Conservation (phyloP, 306 rosid genomes). For the Macrotyloma uniflorum region DNA sequence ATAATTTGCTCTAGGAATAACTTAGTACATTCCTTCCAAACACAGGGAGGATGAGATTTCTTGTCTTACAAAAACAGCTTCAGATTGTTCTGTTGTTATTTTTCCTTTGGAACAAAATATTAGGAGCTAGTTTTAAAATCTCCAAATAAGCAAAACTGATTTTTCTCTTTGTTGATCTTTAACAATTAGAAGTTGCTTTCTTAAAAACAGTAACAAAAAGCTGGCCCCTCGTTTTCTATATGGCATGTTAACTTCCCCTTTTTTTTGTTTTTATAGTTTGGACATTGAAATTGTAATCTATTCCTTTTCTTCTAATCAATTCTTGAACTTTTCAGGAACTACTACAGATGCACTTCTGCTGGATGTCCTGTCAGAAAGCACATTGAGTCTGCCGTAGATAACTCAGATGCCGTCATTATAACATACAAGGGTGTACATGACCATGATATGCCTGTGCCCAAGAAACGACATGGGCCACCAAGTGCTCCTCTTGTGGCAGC, state of each 20-base stretch:
- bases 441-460: conserved; percentile 95
- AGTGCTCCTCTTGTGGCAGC: conserved; percentile 87
- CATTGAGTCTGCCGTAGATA: conserved; percentile 78
- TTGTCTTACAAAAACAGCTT: neutral
- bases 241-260: neutral
- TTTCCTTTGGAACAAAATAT: neutral
- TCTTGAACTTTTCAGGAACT: conserved; percentile 69
- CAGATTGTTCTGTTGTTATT: neutral
- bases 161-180: neutral
- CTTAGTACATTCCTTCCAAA: conserved; percentile 14
- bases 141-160: neutral
- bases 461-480: conserved; percentile 87
- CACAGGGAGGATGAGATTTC: conserved; percentile 24
- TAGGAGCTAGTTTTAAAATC: neutral
- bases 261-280: conserved; percentile 9
- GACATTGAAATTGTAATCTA: conserved; percentile 11
- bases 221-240: neutral
- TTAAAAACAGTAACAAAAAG: neutral
- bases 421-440: conserved; percentile 95
- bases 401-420: conserved; percentile 69
- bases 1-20: conserved; percentile 14
- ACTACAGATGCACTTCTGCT: conserved; percentile 98
- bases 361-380: conserved; percentile 99
- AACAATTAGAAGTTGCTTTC: neutral
- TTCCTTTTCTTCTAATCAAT: conserved; percentile 31